phyloP scores from a whole-genome alignment of 1,284 basidiomycete genomes.

The Pascua guehoae region DNA sequence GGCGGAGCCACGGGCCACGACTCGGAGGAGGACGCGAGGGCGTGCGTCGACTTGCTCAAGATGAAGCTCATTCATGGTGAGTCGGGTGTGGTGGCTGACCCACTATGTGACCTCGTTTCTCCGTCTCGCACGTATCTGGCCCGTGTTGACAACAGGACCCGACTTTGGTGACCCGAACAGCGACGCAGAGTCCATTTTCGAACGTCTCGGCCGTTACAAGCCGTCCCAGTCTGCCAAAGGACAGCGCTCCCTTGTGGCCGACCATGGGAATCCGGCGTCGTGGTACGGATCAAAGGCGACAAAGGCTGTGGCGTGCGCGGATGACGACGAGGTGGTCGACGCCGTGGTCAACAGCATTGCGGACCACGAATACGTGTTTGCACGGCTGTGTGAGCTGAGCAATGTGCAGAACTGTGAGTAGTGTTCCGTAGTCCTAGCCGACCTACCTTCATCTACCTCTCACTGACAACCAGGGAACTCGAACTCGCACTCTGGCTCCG shows the following conservation, averaged over 20 bases:
- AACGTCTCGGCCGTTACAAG: constrained; percentile 62
- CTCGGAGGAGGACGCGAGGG: constrained; percentile 83
- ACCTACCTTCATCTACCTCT: neutral
- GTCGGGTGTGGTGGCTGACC: constrained; percentile 15
- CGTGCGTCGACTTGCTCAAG: constrained; percentile 74
- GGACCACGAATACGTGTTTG: constrained; percentile 75
- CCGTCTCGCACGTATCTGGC: too few species aligned
- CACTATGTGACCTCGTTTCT: too few species aligned
- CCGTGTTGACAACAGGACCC: constrained; percentile 52
- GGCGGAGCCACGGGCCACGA: constrained; percentile 72
- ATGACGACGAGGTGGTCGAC: constrained; percentile 66
- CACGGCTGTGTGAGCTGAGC: constrained; percentile 70
- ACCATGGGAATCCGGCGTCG: constrained; percentile 72
- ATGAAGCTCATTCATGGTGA: constrained; percentile 71
- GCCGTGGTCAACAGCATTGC: constrained; percentile 61
- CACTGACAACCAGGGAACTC: constrained; percentile 12
- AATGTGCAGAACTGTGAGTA: constrained; percentile 70
- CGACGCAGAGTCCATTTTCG: constrained; percentile 81
- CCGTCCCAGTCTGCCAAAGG: constrained; percentile 23
- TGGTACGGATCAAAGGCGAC: constrained; percentile 80
- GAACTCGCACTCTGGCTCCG: neutral
- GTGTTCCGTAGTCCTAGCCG: neutral
- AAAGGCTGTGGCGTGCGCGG: constrained; percentile 66
- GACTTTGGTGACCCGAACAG: constrained; percentile 75
- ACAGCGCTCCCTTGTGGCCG: constrained; percentile 68